Evolutionary conservation across 129 eudicot species (phyloP), one percentile per base, ranked within the genome.

Genomic region (Chrysanthemum makinoi): DNA sequence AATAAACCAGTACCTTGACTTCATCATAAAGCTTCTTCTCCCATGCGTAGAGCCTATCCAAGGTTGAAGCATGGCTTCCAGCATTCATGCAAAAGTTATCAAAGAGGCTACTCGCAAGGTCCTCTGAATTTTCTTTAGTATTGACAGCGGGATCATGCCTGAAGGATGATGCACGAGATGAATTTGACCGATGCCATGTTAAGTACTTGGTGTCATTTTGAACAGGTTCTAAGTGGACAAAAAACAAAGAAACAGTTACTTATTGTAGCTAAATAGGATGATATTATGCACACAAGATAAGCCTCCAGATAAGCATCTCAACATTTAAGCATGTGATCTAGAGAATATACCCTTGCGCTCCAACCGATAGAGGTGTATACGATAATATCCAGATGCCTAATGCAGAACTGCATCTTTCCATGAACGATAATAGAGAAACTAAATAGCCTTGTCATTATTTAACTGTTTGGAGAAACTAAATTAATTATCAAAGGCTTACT

Each of bases 21-120:
- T 94, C 98, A 16, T 94, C 98, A 70, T 89, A 94, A 39, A 94
- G 95, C 83, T 94, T 94, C 77, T 82, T 85, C 73, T 94, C 98
- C 98, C 98, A 94, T 17, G 96, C 98, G 68, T 77, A 79, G 18
- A 94, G 86, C 72, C 98, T 82, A 84, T 94, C 98, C 70, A 94
- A 76, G 48, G 98, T 94, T 47, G 98, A 94, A 62, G 98, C 98
- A 84, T 94, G 98, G 68, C 96, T 94, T 74, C 98, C 96, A 20
- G 97, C 86, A 57, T 75, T 79, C 98, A 89, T 94, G 83, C 77
- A 89, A 73, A 84, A 82, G 80, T 80, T 87, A 66, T 87, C 95
- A 63, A 87, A 85, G 72, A 89, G 87, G 81, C 71, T 82, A 66
- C 76, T 79, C 16, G 79, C 65, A 62, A 79, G 62, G 49, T 89